Conservation (phyloP, 257 asterid species). For the Solanum etuberosum region DNA sequence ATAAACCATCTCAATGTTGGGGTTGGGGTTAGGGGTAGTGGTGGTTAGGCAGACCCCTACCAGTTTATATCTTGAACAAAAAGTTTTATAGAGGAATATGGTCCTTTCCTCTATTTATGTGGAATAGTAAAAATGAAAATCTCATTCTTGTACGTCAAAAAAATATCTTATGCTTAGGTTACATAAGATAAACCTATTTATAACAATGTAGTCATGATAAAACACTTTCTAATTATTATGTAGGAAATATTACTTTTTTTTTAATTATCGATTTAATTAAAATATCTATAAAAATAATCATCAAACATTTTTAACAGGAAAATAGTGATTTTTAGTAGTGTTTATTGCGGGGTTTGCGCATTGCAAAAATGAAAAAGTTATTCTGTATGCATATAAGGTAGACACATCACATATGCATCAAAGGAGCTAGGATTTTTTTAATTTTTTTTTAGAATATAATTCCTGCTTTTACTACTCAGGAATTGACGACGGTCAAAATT, state of each 20-base stretch:
- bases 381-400: not conserved
- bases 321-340: not conserved
- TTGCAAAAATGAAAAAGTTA: not conserved
- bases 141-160: too few relatives aligned
- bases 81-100: accelerated
- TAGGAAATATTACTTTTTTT: not conserved
- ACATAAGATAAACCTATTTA: too few relatives aligned
- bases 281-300: too few relatives aligned
- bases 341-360: not conserved
- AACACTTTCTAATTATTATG: not conserved
- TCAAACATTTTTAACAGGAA: too few relatives aligned
- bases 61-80: too few relatives aligned
- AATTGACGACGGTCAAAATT: not conserved
- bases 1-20: not conserved
- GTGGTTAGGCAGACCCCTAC: not conserved
- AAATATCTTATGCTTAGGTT: not conserved
- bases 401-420: not conserved
- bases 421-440: not conserved
- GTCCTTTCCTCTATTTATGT: too few relatives aligned
- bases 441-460: not conserved
- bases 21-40: not conserved
- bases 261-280: not conserved
- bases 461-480: not conserved
- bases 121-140: too few relatives aligned
- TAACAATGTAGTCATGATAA: too few relatives aligned